These are phyloP conservation scores for Paecilomyces dactylethromorphus DNA, from an alignment of 2,329 filamentous ascomycete species.

Conservation along the genomic window DNA sequence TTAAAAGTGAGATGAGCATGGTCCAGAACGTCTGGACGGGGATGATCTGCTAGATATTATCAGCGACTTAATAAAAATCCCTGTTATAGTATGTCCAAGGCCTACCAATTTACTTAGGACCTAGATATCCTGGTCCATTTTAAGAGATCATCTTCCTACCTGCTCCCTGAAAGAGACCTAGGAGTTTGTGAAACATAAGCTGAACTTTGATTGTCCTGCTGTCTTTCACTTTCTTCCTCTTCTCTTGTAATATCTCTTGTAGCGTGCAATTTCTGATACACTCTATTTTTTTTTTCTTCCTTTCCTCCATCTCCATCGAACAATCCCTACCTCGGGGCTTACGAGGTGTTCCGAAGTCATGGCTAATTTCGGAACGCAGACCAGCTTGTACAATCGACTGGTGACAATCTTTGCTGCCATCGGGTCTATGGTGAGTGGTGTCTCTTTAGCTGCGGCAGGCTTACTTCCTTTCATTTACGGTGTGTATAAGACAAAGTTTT, in stretches of 20 bases:
- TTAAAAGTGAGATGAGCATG: not conserved
- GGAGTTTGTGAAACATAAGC: not conserved
- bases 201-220: not conserved
- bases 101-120: not conserved
- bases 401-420: slow-evolving; percentile 34
- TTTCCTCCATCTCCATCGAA: not conserved
- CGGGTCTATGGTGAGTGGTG: slow-evolving; percentile 30
- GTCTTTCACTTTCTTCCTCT: slow-evolving; percentile 3
- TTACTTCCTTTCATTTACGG: not conserved
- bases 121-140: not conserved
- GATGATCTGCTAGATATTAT: not conserved
- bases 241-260: not conserved
- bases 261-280: slow-evolving; percentile 4
- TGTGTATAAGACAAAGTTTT: not conserved
- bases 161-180: not conserved
- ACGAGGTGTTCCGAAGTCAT: slow-evolving; percentile 7
- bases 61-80: not conserved
- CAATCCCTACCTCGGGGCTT: not conserved
- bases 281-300: not conserved
- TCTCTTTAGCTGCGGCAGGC: not conserved
- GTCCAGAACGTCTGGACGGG: not conserved
- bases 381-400: slow-evolving; percentile 31
- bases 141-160: not conserved
- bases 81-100: not conserved
- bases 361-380: slow-evolving; percentile 28